Conservation (phyloP, 169 alveolate species). For the Plasmodium fragile region DNA sequence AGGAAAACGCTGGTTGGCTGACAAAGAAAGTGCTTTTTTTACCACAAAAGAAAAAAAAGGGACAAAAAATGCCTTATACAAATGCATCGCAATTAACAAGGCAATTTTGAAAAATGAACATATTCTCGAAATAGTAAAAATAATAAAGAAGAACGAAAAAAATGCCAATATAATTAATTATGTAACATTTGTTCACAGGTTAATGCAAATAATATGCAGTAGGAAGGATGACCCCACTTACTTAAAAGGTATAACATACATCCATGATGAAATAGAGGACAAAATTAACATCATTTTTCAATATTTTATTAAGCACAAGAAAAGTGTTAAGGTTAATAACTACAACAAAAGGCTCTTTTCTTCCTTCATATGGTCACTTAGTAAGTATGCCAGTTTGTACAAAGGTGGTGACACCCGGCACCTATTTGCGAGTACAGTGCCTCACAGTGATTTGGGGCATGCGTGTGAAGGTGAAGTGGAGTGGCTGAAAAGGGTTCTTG, state of each 20-base stretch:
- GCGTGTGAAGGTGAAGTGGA: background rate
- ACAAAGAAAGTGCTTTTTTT: constrained; percentile 5
- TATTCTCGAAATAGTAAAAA: constrained; percentile 49
- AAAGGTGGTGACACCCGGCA: background rate
- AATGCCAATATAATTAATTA: constrained; percentile 49
- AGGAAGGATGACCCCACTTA: background rate
- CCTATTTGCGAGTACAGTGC: background rate
- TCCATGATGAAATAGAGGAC: constrained; percentile 55
- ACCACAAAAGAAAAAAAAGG: constrained; percentile 15
- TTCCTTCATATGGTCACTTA: constrained; percentile 71
- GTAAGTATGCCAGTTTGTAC: constrained; percentile 32
- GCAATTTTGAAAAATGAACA: constrained; percentile 38
- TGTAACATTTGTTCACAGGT: constrained; percentile 60
- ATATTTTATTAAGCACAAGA: constrained; percentile 27
- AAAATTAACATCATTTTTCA: constrained; percentile 38
- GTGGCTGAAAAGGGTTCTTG: background rate
- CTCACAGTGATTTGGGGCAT: background rate
- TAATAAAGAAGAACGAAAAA: constrained; percentile 36
- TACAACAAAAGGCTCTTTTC: constrained; percentile 69
- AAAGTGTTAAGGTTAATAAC: constrained; percentile 17
- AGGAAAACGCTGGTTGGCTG: background rate
- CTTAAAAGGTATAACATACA: constrained; percentile 23
- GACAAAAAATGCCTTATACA: background rate
- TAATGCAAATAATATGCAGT: constrained; percentile 51
- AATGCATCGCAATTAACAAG: constrained; percentile 49